These are phyloP conservation scores for Aspergillus unguis DNA, from an alignment of 2,329 filamentous ascomycete species.

Conservation along the genomic window DNA sequence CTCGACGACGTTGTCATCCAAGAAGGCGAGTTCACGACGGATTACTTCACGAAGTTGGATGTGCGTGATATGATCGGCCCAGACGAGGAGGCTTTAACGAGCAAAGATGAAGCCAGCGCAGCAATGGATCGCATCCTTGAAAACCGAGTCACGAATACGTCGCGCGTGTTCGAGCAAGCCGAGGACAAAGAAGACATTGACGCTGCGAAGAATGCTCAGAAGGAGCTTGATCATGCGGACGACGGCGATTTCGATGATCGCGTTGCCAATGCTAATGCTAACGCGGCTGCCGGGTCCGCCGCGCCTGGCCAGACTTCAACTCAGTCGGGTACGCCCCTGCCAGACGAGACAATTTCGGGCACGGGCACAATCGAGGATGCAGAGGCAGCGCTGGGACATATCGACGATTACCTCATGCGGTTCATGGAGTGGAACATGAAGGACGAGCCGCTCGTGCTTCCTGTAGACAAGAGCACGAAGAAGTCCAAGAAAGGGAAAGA, in stretches of 20 bases:
- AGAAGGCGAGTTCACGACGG: conserved; percentile 95
- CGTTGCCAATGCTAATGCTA: conserved; percentile 15
- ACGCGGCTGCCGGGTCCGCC: not conserved
- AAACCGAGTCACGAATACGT: conserved; percentile 61
- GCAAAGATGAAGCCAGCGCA: conserved; percentile 69
- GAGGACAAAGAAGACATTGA: conserved; percentile 90
- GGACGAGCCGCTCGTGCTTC: conserved; percentile 48
- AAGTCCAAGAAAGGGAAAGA: conserved; percentile 48
- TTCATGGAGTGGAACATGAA: conserved; percentile 61
- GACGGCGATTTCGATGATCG: conserved; percentile 80
- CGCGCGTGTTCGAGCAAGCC: conserved; percentile 76
- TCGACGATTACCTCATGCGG: conserved; percentile 73
- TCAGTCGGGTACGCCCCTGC: conserved; percentile 33
- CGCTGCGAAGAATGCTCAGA: conserved; percentile 82
- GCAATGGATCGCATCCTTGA: conserved; percentile 85
- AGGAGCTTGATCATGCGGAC: conserved; percentile 78
- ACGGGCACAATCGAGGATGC: conserved; percentile 18
- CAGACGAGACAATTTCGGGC: conserved; percentile 8
- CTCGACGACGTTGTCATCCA: conserved; percentile 98
- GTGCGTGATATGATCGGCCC: conserved; percentile 67
- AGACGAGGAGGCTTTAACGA: conserved; percentile 52
- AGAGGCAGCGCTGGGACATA: conserved; percentile 52
- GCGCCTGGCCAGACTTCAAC: conserved; percentile 21
- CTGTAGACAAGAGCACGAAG: conserved; percentile 48
- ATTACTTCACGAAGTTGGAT: conserved; percentile 79